Evolutionary conservation across 2,329 filamentous ascomycete species (phyloP).

Genomic region (Malbranchea cinnamomea): DNA sequence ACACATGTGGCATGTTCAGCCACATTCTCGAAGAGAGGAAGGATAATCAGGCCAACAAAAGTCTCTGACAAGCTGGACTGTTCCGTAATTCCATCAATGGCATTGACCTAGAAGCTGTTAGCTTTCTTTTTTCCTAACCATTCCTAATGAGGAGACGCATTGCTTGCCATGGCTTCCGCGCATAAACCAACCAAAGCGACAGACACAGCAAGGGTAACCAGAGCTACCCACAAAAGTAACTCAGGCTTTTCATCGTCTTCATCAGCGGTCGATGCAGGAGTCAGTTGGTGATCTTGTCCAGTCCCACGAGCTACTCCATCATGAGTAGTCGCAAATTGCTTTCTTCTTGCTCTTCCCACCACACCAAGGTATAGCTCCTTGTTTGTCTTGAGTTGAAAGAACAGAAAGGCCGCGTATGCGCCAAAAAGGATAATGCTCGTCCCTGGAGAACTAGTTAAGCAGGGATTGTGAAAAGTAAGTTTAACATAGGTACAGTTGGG

Average conservation of each 20-base stretch:
- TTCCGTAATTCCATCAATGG: slow-evolving; percentile 40
- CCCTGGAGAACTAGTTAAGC: slow-evolving; percentile 15
- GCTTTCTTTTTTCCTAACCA: neutral
- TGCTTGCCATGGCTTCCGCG: slow-evolving; percentile 46
- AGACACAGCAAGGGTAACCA: slow-evolving; percentile 54
- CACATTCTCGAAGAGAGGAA: slow-evolving; percentile 52
- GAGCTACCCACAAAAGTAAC: slow-evolving; percentile 55
- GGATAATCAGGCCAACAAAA: slow-evolving; percentile 48
- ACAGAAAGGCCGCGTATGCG: slow-evolving; percentile 69
- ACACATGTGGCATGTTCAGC: slow-evolving; percentile 52
- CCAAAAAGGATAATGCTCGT: slow-evolving; percentile 66
- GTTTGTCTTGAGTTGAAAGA: slow-evolving; percentile 87
- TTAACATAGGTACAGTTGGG: neutral
- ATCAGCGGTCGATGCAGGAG: slow-evolving; percentile 39
- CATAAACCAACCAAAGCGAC: slow-evolving; percentile 71
- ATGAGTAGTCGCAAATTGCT: slow-evolving; percentile 27
- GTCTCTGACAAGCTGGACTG: slow-evolving; percentile 38
- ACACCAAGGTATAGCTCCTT: slow-evolving; percentile 69
- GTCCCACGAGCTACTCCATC: slow-evolving; percentile 36
- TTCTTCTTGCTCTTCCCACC: slow-evolving; percentile 40
- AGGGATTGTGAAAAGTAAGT: slow-evolving; percentile 11
- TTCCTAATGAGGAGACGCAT: slow-evolving; percentile 1
- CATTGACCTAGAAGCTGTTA: slow-evolving; percentile 25
- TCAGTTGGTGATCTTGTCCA: slow-evolving; percentile 35
- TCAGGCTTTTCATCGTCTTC: slow-evolving; percentile 63